Evolutionary conservation across 257 asterid genomes (phyloP).

Genomic region (Nicotiana sylvestris): DNA sequence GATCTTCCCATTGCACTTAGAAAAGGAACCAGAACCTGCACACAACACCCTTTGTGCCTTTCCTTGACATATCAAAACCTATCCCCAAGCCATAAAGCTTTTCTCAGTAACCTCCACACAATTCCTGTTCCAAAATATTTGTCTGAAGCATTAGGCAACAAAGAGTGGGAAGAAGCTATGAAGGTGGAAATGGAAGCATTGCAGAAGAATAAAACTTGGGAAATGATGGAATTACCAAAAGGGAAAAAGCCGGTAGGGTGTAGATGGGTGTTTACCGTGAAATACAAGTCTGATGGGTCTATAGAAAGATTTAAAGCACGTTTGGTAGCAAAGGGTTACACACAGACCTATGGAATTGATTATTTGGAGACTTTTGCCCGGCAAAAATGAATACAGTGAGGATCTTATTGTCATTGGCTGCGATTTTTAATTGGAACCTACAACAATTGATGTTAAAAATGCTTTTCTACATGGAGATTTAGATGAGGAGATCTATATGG

Average conservation of each 20-base stretch:
- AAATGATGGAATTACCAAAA: too few relatives aligned
- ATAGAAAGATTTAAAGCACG: not conserved
- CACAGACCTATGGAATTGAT: not conserved
- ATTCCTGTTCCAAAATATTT: not conserved
- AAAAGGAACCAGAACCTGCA: not conserved
- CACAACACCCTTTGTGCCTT: not conserved
- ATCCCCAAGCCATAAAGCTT: too few relatives aligned
- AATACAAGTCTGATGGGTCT: not conserved
- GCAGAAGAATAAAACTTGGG: constrained; percentile 1
- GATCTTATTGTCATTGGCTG: not conserved
- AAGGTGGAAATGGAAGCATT: not conserved
- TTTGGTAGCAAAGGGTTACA: not conserved
- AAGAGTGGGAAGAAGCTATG: not conserved
- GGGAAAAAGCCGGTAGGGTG: too few relatives aligned
- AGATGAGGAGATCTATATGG: too few relatives aligned
- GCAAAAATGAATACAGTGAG: not conserved
- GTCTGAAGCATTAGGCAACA: not conserved
- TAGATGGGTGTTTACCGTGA: not conserved
- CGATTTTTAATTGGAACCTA: not conserved
- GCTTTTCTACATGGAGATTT: too few relatives aligned
- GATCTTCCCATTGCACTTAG: too few relatives aligned
- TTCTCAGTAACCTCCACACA: not conserved
- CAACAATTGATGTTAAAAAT: not conserved
- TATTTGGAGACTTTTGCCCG: constrained; percentile 3
- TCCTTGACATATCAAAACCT: not conserved